Base-by-base conservation (phyloP, 2,329 filamentous ascomycete genomes). In the Davidsoniella virescens region DNA sequence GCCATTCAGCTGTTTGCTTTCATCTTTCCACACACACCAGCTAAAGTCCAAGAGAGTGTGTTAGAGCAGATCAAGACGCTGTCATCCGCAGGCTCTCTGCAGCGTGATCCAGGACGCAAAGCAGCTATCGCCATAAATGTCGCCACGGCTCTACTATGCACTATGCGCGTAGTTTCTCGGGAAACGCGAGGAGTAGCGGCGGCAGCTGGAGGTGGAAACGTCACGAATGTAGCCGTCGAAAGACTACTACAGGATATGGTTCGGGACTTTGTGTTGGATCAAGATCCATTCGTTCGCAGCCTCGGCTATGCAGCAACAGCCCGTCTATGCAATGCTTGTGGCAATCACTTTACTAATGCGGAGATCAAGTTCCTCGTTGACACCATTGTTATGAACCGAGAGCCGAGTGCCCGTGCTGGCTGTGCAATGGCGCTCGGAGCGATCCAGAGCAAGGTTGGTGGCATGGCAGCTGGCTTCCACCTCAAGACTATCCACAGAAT, bases 401-500 rank as follows among this genome's bases (percentile, higher is more conserved):
- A 98, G 62, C 92, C 92, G 0, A 90, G 85, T 62, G 87, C 87
- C 37, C 80, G 92, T 62, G 88, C 93, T 42, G 92, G 92, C 9
- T 98, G 90, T 64, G 92, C 93, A 14, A 86, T 93, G 70, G 87
- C 92, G 10, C 69, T 98, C 26, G 92, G 92, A 7, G 84, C 83
- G 51, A 96, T 98, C 47, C 88, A 98, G 65, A 84, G 87, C 16
- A 87, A 94, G 62, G 84, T 98, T 33, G 93, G 92, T 52, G 90
- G 92, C 51, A 96, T 98, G 88, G 92, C 92, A 49, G 92, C 92
- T 50, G 87, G 88, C 3, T 87, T 92, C 58, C 92, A 98, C 62
- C 72, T 98, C 47, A 96, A 96, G 68, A 95, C 87, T 1, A 95
- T 98, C 46, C 75, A 95, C n/a, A 84, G 90, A 16, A 93, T 98